These are phyloP conservation scores for Schwanniomyces yamadae DNA, from an alignment of 805 yeast genomes.

Conservation along the genomic window DNA sequence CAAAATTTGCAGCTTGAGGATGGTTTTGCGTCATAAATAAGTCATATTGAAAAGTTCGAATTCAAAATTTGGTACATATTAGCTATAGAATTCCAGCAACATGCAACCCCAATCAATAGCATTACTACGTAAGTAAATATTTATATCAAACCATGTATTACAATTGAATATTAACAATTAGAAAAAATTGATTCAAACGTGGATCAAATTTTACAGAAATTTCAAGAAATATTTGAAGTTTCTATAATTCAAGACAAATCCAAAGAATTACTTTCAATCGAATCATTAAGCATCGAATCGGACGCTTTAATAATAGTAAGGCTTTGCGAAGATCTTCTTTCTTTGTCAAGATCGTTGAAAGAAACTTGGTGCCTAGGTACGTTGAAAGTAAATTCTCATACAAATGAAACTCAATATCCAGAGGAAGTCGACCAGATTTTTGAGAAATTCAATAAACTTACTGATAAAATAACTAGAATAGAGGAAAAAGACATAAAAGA, in stretches of 20 bases:
- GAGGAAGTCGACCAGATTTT: slow-evolving; percentile 27
- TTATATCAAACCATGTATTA: neutral
- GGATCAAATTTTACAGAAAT: slow-evolving; percentile 50
- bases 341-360: slow-evolving; percentile 47
- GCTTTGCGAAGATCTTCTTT: slow-evolving; percentile 51
- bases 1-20: no score
- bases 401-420: slow-evolving; percentile 9
- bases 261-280: slow-evolving; percentile 47
- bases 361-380: slow-evolving; percentile 62
- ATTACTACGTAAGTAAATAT: slow-evolving; percentile 26
- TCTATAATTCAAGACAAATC: slow-evolving; percentile 42
- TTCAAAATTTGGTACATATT: no score
- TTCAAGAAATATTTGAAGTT: slow-evolving; percentile 52
- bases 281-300: slow-evolving; percentile 54
- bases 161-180: slow-evolving; percentile 22
- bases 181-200: slow-evolving; percentile 53
- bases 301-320: slow-evolving; percentile 51
- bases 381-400: slow-evolving; percentile 30
- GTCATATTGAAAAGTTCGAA: no score
- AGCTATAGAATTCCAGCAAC: neutral
- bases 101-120: slow-evolving; percentile 45
- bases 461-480: slow-evolving; percentile 27
- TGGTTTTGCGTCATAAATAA: no score
- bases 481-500: slow-evolving; percentile 10
- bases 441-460: slow-evolving; percentile 32